Conservation (phyloP, 768 basidiomycete species). For the Suillus bovinus region DNA sequence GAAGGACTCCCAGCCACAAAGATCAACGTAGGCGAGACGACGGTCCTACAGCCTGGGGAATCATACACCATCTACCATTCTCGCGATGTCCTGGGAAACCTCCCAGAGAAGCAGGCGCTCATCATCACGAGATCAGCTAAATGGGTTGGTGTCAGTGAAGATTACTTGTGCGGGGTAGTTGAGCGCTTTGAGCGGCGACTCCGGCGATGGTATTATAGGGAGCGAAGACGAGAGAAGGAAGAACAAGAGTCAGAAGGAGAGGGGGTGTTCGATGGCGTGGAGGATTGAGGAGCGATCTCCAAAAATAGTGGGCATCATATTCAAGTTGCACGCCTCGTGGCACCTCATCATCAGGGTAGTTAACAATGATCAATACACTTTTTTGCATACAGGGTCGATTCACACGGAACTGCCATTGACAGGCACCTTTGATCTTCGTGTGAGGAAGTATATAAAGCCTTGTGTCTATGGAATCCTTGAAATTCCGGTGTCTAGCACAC, state of each 20-base stretch:
- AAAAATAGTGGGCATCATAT: background rate
- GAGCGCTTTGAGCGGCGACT: slow-evolving; percentile 69
- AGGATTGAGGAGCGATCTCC: background rate
- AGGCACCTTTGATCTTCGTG: slow-evolving; percentile 6
- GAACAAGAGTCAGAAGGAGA: slow-evolving; percentile 11
- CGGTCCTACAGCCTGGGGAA: slow-evolving; percentile 52
- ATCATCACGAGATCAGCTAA: slow-evolving; percentile 53
- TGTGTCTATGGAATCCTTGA: background rate
- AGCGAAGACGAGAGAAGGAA: slow-evolving; percentile 24
- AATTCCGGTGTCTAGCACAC: background rate
- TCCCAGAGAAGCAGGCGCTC: slow-evolving; percentile 49
- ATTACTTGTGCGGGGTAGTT: slow-evolving; percentile 55
- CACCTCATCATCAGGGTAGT: background rate
- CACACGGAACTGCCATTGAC: background rate
- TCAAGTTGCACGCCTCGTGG: background rate
- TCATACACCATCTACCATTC: slow-evolving; percentile 62
- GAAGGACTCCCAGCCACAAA: slow-evolving; percentile 15
- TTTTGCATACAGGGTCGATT: background rate
- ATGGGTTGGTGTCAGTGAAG: slow-evolving; percentile 55
- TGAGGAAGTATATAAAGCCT: slow-evolving; percentile 9
- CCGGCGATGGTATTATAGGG: slow-evolving; percentile 45
- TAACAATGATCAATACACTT: background rate
- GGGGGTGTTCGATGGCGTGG: background rate
- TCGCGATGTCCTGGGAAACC: slow-evolving; percentile 63
- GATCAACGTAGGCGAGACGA: slow-evolving; percentile 5